Base-by-base conservation (phyloP, 305 asterid genomes). In the Fraxinus sp. region DNA sequence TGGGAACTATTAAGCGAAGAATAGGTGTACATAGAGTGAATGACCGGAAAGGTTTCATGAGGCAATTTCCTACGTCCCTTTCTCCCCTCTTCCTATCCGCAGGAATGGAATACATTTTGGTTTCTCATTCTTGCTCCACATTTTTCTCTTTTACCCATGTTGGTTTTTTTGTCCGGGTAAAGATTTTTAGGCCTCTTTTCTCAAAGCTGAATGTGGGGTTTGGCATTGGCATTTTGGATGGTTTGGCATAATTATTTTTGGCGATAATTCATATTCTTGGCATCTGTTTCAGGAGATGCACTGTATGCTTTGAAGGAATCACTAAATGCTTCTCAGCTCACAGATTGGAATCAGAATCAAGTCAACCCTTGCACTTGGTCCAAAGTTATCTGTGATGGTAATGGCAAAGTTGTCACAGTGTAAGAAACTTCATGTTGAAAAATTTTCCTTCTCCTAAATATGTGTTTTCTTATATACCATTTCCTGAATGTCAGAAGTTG, bases 291-390 rank as follows among this genome's bases (percentile, higher is more conserved):
- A 94, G 99, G 98, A 81, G 94, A 92, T 82, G 99, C 98, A 0
- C 87, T 96, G 68, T 80, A 16, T 89, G 83, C 94, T 13, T 86
- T 96, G 90, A 93, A 77, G 90, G 79, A 0, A 26, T 90, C 97
- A 35, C 94, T 96, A 28, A 93, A 93, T 49, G 98, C 92, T 83
- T 88, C 98, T 88, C 97, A 93, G 90, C 98, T 96, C 68, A 36
- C 68, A 24, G 93, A 94, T 84, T 96, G 99, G 99, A 91, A 92
- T 77, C 89, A 68, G 79, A 87, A 91, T 86, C 97, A 85, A 89
- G 99, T 94, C 80, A 91, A 89, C 82, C 99, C 99, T 0, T 96
- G 99, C 89, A 96, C 99, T 70, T 96, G 98, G 99, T 86, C 97
- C 78, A 93, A 90, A 87, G 88, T 96, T 71, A 87, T 80, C 72